Percentiles rank a stretch among this genome's conserved stretches.
phyloP scores from a whole-genome alignment of 2,329 filamentous ascomycete genomes.

The Trichophyton benhamiae region DNA sequence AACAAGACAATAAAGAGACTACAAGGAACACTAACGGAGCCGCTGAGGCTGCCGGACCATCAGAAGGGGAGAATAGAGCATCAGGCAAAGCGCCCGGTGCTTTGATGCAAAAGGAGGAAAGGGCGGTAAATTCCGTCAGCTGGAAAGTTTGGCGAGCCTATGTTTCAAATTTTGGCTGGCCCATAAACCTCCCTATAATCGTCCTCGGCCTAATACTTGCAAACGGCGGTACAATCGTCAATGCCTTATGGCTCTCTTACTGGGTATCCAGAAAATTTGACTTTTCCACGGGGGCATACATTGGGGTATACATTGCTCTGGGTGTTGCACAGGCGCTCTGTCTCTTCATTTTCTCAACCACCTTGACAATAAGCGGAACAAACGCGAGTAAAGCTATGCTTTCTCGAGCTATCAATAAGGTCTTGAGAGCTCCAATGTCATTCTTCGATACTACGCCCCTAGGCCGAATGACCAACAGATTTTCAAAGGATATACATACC shows the following conservation, averaged over 20 bases:
- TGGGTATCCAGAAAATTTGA: constrained; percentile 73
- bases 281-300: constrained; percentile 56
- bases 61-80: constrained; percentile 36
- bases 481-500: constrained; percentile 87
- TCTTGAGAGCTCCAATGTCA: constrained; percentile 59
- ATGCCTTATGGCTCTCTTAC: constrained; percentile 83
- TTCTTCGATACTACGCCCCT: constrained; percentile 97
- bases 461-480: constrained; percentile 89
- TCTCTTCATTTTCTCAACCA: constrained; percentile 69
- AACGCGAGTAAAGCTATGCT: constrained; percentile 72
- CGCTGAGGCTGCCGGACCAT: constrained; percentile 37
- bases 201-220: constrained; percentile 55
- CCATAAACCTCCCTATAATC: constrained; percentile 51
- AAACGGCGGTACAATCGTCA: constrained; percentile 75
- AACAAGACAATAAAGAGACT: constrained; percentile 31
- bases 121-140: constrained; percentile 61
- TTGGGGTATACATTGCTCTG: constrained; percentile 57
- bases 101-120: constrained; percentile 40
- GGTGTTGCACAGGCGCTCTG: constrained; percentile 59
- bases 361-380: constrained; percentile 68
- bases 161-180: constrained; percentile 56
- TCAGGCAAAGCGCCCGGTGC: constrained; percentile 26
- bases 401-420: constrained; percentile 62
- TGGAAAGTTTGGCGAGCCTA: constrained; percentile 73
- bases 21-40: constrained; percentile 37